Base-by-base conservation (phyloP, 2,329 filamentous ascomycete species). In the Penicillium sp. region DNA sequence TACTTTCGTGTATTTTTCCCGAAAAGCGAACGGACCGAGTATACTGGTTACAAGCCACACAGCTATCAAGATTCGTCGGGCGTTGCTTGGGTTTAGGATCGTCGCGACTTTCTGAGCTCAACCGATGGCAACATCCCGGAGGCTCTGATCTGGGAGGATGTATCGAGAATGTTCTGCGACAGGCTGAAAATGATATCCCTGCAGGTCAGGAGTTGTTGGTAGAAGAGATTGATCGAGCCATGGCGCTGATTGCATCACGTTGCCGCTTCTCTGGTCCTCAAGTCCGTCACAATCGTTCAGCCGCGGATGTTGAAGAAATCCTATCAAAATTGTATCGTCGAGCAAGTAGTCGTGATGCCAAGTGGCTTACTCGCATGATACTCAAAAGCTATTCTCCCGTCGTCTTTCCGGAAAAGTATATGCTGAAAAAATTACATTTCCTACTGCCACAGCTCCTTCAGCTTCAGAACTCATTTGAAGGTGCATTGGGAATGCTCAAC, bases 361-460 rank as follows among this genome's bases (percentile, higher is more conserved):
- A 96, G 73, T 97, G 92, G 92, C 79, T 96, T 10, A 89, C 89
- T 0, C 82, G 92, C 3, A 76, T 97, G 29, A 78, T 96, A 6
- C 76, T 96, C 27, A 94, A 95, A 67, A 82, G 86, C 58, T 89
- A 87, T 55, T 78, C 81, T n/a, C 87, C 88, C 0, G 77, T 92
- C 0, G 69, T 81, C 1, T 66, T 95, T 1, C 84, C 91, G 6
- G 73, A 76, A 7, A 60, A 70, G 1, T 69, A 81, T 16, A 72
- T 90, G 0, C 78, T 89, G 43, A 74, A 75, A 11, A 78, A 77
- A 16, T 88, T 87, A 48, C 87, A 96, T 68, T 84, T 85, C 35
- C 74, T 88, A 1, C 76, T 96, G 0, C 89, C 89, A 0, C 80
- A 83, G 32, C 77, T 92, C 2, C 74, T 95, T 14, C 82, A 83